phyloP scores from a whole-genome alignment of 495 filamentous ascomycete genomes.

The Tetracladium marchalianum region DNA sequence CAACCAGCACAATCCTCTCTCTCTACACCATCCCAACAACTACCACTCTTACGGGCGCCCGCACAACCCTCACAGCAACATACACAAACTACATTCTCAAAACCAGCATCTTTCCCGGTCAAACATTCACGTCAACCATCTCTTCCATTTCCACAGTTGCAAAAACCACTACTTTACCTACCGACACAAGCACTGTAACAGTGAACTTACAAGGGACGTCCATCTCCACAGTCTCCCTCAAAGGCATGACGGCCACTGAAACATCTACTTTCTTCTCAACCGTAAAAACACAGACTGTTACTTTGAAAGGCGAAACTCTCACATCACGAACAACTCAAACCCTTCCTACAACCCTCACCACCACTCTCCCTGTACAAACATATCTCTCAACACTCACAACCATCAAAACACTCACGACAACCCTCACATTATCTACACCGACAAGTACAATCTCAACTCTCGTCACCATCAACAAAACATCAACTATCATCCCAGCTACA shows the following conservation, averaged over 20 bases:
- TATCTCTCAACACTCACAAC: constrained; percentile 30
- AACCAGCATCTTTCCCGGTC: not conserved
- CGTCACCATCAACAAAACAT: not conserved
- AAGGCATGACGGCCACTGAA: not conserved
- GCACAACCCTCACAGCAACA: not conserved
- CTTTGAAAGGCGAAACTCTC: not conserved
- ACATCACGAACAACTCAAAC: not conserved
- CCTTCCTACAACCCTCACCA: constrained; percentile 3
- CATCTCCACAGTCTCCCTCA: not conserved
- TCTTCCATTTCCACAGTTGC: not conserved
- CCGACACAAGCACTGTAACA: not conserved
- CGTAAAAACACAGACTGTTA: not conserved
- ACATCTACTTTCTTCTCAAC: constrained; percentile 1
- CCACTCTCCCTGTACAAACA: constrained; percentile 24
- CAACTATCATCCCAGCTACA: not conserved
- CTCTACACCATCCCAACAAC: not conserved
- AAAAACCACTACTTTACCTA: not conserved
- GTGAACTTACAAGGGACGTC: constrained; percentile 2
- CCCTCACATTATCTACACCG: constrained; percentile 21
- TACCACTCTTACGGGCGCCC: not conserved
- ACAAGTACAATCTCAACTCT: not conserved
- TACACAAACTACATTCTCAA: not conserved
- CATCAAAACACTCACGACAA: constrained; percentile 33
- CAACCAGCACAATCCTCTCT: not conserved
- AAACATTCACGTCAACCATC: not conserved